These are phyloP conservation scores for Plantago major DNA, from an alignment of 257 asterid genomes.

Conservation along the genomic window DNA sequence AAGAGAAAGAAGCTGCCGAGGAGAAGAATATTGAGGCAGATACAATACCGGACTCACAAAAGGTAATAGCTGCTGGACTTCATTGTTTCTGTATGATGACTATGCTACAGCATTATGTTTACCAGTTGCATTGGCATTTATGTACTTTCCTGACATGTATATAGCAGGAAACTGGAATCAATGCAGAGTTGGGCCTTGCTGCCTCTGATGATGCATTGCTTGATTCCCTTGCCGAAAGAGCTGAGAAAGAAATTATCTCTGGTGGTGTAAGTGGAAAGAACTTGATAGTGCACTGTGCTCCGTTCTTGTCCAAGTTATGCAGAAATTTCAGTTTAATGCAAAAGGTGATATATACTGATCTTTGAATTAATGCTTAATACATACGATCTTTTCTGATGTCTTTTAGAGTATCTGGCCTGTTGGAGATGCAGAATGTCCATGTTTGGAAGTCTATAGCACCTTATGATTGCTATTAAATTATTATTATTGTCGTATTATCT, in stretches of 20 bases:
- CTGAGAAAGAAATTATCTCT: slow-evolving; percentile 89
- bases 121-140: slow-evolving; percentile 8
- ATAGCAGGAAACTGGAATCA: slow-evolving; percentile 64
- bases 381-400: too few species aligned
- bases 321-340: slow-evolving; percentile 85
- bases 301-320: slow-evolving; percentile 72
- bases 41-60: slow-evolving; percentile 35
- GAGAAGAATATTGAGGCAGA: slow-evolving; percentile 29
- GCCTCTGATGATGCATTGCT: slow-evolving; percentile 91
- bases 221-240: slow-evolving; percentile 69
- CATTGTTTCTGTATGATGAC: slow-evolving; percentile 13
- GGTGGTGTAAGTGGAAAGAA: slow-evolving; percentile 51
- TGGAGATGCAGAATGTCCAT: too few species aligned
- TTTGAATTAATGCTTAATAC: slow-evolving; percentile 9
- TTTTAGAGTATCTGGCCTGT: too few species aligned
- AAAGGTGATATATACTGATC: slow-evolving; percentile 53
- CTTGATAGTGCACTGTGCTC: slow-evolving; percentile 80
- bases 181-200: slow-evolving; percentile 84
- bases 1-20: slow-evolving; percentile 56
- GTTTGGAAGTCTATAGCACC: background rate
- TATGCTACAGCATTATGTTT: slow-evolving; percentile 13
- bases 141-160: slow-evolving; percentile 6
- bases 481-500: background rate
- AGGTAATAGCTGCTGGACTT: slow-evolving; percentile 35
- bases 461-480: background rate